Evolutionary conservation across 1,139 yeast species (phyloP), one percentile per base, ranked within the genome.

Genomic region (Kodamaea plutei): DNA sequence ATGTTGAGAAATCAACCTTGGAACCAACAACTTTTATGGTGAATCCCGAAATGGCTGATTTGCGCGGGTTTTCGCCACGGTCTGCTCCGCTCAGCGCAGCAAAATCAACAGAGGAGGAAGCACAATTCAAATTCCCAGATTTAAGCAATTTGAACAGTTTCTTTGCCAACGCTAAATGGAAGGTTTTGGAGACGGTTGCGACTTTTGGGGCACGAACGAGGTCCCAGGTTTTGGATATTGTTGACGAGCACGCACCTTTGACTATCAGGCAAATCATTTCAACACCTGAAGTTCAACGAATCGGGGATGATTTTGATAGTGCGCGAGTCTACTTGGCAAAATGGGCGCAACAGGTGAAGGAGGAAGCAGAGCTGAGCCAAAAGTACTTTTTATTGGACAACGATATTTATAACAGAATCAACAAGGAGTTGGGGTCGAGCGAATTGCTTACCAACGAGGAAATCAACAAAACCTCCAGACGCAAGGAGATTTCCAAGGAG

Each of bases 301-400:
- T 89, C 16, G 87, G 93, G 35, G 88, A 87, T 42, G 98, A 91
- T 41, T 91, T 88, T 52, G 97, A 89, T 48, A 79, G 91, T 29
- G 96, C 96, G 0, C 71, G 89, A 32, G 84, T 88, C 4, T 91
- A 88, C 53, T 65, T 91, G 38, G 97, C 98, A 4, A 88, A 88
- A 61, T 91, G 98, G 98, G 97, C 98, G 0, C 74, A 87, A 47
- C 88, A 88, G 23, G 94, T 91, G 15, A 93, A 91, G 45, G 93
- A 88, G 48, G 95, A 91, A 52, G 94, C 96, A 1, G 93, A 85
- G 47, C 74, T 73, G 43, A 75, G 83, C 28, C 79, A 84, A 38
- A 65, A 71, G 27, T 65, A 67, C 44, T 73, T 74, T 39, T 72
- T 77, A 42, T 61, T 84, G 36, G 77, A 76, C 43, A 77, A 76